Evolutionary conservation across 495 filamentous ascomycete species (phyloP).

Genomic region (Neurospora hispaniola): DNA sequence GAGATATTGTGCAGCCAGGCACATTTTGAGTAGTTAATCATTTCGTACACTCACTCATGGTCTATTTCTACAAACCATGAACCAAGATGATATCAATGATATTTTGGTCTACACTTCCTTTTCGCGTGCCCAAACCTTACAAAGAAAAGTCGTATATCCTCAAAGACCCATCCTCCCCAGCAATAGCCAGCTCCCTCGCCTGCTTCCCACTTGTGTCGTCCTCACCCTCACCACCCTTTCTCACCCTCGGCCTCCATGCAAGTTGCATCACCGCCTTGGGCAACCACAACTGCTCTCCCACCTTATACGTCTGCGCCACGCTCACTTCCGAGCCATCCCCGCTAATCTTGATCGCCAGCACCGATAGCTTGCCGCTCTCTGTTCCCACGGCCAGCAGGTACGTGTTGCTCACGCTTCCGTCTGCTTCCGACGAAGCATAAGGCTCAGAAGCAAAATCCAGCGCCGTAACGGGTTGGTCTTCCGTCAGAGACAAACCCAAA

Average conservation of each 20-base stretch:
- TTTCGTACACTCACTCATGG: not conserved
- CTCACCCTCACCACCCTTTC: constrained; percentile 2
- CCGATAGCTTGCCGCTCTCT: constrained; percentile 43
- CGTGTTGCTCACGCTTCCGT: not conserved
- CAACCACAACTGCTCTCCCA: constrained; percentile 40
- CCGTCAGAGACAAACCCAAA: constrained; percentile 10
- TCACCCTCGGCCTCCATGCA: constrained; percentile 55
- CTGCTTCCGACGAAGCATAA: too few species aligned
- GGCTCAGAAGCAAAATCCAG: constrained; percentile 49
- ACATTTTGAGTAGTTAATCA: not conserved
- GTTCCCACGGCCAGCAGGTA: constrained; percentile 58
- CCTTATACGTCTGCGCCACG: constrained; percentile 31
- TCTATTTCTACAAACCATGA: not conserved
- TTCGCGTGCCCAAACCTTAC: not conserved
- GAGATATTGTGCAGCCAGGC: too few species aligned
- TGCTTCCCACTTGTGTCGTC: not conserved
- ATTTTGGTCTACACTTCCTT: not conserved
- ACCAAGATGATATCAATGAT: not conserved
- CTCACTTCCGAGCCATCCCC: constrained; percentile 32
- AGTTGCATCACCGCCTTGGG: constrained; percentile 66
- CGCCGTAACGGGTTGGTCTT: constrained; percentile 56
- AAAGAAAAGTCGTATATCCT: constrained; percentile 54
- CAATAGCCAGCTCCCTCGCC: constrained; percentile 55
- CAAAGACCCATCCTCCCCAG: constrained; percentile 74
- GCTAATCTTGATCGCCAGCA: constrained; percentile 27